phyloP scores from a whole-genome alignment of 1,284 basidiomycete species.

The Marasmius sp. region DNA sequence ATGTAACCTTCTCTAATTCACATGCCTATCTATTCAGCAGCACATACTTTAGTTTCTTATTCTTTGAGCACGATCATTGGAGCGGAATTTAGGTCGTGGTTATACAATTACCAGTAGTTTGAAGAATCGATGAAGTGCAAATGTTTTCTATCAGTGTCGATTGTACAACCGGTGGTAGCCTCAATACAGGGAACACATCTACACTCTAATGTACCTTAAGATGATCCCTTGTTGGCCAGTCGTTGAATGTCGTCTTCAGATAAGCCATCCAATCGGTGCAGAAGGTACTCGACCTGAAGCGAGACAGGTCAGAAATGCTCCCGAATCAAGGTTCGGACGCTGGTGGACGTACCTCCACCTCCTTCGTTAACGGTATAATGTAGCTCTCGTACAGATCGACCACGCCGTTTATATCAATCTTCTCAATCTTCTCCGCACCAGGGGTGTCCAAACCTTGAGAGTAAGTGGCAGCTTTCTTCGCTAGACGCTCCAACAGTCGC shows the following conservation, averaged over 20 bases:
- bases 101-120: no score
- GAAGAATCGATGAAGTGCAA: no score
- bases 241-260: slow-evolving; percentile 77
- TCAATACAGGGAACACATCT: background rate
- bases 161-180: no score
- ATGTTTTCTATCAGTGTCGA: no score
- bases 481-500: slow-evolving; percentile 81
- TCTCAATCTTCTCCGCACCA: slow-evolving; percentile 77
- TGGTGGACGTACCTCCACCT: slow-evolving; percentile 82
- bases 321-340: background rate
- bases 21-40: no score
- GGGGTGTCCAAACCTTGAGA: slow-evolving; percentile 85
- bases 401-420: slow-evolving; percentile 93
- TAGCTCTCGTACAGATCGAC: slow-evolving; percentile 92
- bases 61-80: no score
- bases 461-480: slow-evolving; percentile 91
- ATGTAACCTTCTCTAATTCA: no score
- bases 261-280: slow-evolving; percentile 82
- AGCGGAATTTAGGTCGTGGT: no score
- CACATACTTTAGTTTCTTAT: no score
- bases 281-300: slow-evolving; percentile 85
- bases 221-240: slow-evolving; percentile 34
- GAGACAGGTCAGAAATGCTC: background rate
- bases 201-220: background rate
- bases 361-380: slow-evolving; percentile 97